Evolutionary conservation across 805 yeast species (phyloP).

Genomic region (Saccharomyces mikatae): DNA sequence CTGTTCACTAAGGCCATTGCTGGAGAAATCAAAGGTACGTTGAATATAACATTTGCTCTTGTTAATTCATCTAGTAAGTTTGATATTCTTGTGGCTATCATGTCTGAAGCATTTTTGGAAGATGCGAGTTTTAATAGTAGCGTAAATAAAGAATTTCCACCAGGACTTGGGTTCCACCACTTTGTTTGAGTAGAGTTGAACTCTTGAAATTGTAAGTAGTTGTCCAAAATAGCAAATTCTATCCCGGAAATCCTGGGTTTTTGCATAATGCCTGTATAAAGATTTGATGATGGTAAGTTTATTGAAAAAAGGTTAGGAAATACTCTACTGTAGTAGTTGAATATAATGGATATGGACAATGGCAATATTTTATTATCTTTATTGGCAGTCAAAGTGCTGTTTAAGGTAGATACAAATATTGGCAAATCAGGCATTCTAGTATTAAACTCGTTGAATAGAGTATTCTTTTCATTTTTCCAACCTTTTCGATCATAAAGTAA

Average conservation of each 20-base stretch:
- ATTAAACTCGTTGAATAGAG: constrained; percentile 30
- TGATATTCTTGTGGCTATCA: constrained; percentile 38
- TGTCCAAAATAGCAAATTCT: constrained; percentile 52
- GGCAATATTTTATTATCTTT: constrained; percentile 39
- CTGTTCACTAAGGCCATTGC: constrained; percentile 47
- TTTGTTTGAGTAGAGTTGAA: constrained; percentile 45
- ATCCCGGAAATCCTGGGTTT: constrained; percentile 36
- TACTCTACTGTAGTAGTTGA: constrained; percentile 34
- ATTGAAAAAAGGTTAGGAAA: constrained; percentile 32
- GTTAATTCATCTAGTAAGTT: constrained; percentile 43
- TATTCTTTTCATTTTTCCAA: constrained; percentile 34
- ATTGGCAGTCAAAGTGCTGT: constrained; percentile 33
- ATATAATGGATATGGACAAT: constrained; percentile 39
- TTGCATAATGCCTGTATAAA: constrained; percentile 32
- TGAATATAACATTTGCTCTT: constrained; percentile 48
- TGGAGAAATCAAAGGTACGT: constrained; percentile 45
- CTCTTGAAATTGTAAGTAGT: constrained; percentile 54
- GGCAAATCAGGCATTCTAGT: constrained; percentile 40
- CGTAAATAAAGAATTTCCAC: constrained; percentile 56
- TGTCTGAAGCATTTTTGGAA: constrained; percentile 20
- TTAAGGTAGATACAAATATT: constrained; percentile 34
- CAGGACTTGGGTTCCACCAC: constrained; percentile 66
- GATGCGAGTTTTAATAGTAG: constrained; percentile 50
- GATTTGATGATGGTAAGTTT: constrained; percentile 29
- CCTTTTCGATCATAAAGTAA: constrained; percentile 32